phyloP scores from a whole-genome alignment of 805 yeast genomes.

The Lipomyces anomalus region DNA sequence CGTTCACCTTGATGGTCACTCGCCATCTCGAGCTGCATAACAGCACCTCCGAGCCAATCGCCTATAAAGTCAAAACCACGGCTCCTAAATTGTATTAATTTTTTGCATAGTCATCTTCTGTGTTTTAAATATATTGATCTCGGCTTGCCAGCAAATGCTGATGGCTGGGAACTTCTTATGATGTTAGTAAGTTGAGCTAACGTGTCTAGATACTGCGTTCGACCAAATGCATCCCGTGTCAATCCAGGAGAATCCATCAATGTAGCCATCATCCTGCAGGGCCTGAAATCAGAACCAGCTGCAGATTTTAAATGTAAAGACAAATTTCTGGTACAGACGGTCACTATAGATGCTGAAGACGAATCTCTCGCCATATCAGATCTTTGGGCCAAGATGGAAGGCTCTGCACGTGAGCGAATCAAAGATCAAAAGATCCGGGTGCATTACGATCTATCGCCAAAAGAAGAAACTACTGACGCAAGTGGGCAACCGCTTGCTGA shows the following conservation, averaged over 20 bases:
- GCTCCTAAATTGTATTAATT: slow-evolving; percentile 72
- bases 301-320: slow-evolving; percentile 77
- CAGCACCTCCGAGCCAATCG: slow-evolving; percentile 56
- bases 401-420: slow-evolving; percentile 8
- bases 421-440: slow-evolving; percentile 18
- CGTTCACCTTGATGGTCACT: slow-evolving; percentile 67
- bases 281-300: slow-evolving; percentile 68
- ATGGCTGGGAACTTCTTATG: too few species aligned
- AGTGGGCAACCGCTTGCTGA: slow-evolving; percentile 1
- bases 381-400: slow-evolving; percentile 14
- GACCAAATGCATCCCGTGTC: slow-evolving; percentile 86
- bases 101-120: slow-evolving; percentile 1
- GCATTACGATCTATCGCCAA: slow-evolving; percentile 4
- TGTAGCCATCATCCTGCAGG: slow-evolving; percentile 78
- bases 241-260: slow-evolving; percentile 67
- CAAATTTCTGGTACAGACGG: slow-evolving; percentile 82
- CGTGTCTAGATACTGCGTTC: slow-evolving; percentile 61
- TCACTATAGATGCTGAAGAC: slow-evolving; percentile 50
- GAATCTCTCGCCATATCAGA: slow-evolving; percentile 13
- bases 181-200: neutral
- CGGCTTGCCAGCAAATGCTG: too few species aligned
- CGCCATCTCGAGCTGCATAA: slow-evolving; percentile 53
- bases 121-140: neutral
- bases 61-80: slow-evolving; percentile 96
- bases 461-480: neutral